phyloP scores from a whole-genome alignment of 352 stramenopile genomes.

The Phytophthora pistaciae region DNA sequence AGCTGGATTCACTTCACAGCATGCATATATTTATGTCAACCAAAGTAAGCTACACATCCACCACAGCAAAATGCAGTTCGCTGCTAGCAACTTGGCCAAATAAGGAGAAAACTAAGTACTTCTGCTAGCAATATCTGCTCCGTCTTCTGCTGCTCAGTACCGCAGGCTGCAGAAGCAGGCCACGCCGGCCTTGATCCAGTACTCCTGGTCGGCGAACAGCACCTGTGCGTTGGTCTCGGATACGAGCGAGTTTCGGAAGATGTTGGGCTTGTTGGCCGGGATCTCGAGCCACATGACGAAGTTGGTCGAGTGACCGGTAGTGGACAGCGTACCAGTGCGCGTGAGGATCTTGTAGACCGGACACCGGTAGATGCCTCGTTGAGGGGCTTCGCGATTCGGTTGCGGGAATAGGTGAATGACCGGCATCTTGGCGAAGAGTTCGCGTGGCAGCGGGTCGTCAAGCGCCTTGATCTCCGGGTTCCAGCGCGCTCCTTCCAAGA shows the following conservation, averaged over 20 bases:
- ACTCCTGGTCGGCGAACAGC: conserved; percentile 92
- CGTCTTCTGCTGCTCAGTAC: conserved; percentile 68
- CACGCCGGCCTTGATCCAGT: conserved; percentile 97
- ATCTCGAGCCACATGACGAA: conserved; percentile 99
- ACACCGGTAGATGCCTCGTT: conserved; percentile 92
- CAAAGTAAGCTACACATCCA: conserved; percentile 21
- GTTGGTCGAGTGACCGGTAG: conserved; percentile 67
- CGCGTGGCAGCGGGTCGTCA: conserved; percentile 90
- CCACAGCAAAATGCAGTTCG: conserved; percentile 8
- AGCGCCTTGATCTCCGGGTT: conserved; percentile 71
- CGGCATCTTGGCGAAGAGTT: conserved; percentile 94
- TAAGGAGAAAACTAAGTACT: conserved; percentile 20
- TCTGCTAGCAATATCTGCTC: not conserved
- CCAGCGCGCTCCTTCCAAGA: conserved; percentile 52
- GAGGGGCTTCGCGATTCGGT: conserved; percentile 76
- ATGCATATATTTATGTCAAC: conserved; percentile 49
- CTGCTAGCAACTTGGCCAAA: conserved; percentile 8
- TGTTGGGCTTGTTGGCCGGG: conserved; percentile 80
- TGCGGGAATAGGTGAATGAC: conserved; percentile 90
- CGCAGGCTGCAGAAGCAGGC: conserved; percentile 94
- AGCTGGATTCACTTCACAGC: conserved; percentile 11
- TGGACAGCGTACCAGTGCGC: conserved; percentile 64
- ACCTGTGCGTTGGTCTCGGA: conserved; percentile 94
- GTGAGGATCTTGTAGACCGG: conserved; percentile 97
- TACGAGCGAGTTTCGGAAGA: conserved; percentile 90